phyloP scores from a whole-genome alignment of 441 rosid genomes.

The Adansonia gregorii region DNA sequence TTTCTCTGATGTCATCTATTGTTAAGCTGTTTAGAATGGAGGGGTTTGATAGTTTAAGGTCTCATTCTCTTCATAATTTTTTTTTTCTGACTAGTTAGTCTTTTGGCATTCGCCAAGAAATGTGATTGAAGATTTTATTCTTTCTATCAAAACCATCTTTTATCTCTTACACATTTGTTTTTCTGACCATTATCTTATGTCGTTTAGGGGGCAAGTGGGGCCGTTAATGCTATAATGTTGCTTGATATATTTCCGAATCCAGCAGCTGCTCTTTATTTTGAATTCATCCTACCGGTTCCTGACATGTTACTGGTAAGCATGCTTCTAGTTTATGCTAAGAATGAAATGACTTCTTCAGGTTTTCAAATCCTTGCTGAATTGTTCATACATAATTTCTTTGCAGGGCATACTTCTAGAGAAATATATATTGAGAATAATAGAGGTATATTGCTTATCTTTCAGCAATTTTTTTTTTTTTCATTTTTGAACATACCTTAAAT shows the following conservation, averaged over 20 bases:
- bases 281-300: slow-evolving; percentile 81
- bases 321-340: slow-evolving; percentile 6
- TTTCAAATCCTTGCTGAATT: slow-evolving; percentile 24
- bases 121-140: background rate
- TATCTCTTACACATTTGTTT: too few species aligned
- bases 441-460: slow-evolving; percentile 49
- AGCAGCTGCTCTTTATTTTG: slow-evolving; percentile 61
- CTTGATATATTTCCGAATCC: slow-evolving; percentile 83
- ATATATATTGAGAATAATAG: slow-evolving; percentile 62
- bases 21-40: background rate
- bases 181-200: background rate
- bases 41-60: background rate
- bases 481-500: background rate
- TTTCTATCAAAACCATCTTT: background rate
- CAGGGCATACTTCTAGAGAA: slow-evolving; percentile 86
- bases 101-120: background rate
- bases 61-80: background rate
- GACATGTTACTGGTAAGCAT: slow-evolving; percentile 66
- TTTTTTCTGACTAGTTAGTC: background rate
- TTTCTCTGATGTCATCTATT: background rate
- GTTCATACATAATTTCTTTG: slow-evolving; percentile 19
- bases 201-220: slow-evolving; percentile 75
- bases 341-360: background rate
- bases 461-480: background rate
- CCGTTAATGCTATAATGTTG: slow-evolving; percentile 88